Evolutionary conservation across 164 flowering plant genomes (phyloP).

Genomic region (Macadamia integrifolia): DNA sequence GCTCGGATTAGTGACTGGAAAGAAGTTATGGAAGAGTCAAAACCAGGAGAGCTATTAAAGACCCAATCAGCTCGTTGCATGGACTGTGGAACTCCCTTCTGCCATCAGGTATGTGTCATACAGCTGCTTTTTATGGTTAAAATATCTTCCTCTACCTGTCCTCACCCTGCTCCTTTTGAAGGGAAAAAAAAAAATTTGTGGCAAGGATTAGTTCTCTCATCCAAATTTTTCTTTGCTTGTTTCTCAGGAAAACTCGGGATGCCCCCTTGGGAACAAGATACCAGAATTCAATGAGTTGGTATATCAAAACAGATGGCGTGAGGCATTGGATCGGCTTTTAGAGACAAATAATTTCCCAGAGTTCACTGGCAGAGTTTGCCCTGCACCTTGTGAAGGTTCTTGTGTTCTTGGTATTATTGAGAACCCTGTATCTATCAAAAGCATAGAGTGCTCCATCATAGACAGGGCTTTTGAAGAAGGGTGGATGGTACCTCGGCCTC

Average conservation of each 20-base stretch:
- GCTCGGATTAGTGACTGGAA: conserved; percentile 80
- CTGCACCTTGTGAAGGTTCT: conserved; percentile 99
- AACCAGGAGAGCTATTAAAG: conserved; percentile 70
- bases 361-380: conserved; percentile 98
- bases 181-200: too few species aligned
- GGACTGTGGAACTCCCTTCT: conserved; percentile 99
- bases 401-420: conserved; percentile 99
- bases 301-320: conserved; percentile 96
- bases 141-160: background rate
- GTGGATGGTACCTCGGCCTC: conserved; percentile 99
- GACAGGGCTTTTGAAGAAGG: conserved; percentile 99
- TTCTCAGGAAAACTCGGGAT: conserved; percentile 81
- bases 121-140: background rate
- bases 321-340: conserved; percentile 86
- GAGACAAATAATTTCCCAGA: conserved; percentile 99
- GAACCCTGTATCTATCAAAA: conserved; percentile 96
- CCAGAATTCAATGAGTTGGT: conserved; percentile 99
- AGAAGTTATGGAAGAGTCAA: conserved; percentile 79
- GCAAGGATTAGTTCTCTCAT: background rate
- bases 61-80: conserved; percentile 99
- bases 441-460: conserved; percentile 89
- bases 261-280: conserved; percentile 98
- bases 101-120: conserved; percentile 72
- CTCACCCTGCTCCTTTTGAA: too few species aligned
- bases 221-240: background rate